Evolutionary conservation across 2,329 filamentous ascomycete genomes (phyloP).

Genomic region (Epichloe scottii): DNA sequence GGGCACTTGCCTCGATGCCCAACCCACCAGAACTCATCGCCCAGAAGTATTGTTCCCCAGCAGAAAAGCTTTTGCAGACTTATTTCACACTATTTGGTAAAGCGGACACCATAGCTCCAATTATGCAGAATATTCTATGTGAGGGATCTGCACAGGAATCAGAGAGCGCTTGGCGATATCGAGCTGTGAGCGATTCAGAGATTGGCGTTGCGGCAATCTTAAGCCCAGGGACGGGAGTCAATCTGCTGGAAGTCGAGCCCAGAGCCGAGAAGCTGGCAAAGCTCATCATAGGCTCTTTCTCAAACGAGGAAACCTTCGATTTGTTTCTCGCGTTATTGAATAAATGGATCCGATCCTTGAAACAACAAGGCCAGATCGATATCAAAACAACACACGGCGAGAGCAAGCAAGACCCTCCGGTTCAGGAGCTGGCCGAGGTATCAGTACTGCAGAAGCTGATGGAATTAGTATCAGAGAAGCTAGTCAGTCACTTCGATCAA

Average conservation of each 20-base stretch:
- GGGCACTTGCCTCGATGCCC: slow-evolving; percentile 46
- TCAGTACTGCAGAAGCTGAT: slow-evolving; percentile 55
- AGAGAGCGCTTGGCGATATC: slow-evolving; percentile 39
- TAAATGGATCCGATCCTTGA: slow-evolving; percentile 34
- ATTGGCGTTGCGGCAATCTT: slow-evolving; percentile 36
- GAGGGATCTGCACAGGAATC: slow-evolving; percentile 29
- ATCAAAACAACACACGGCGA: slow-evolving; percentile 18
- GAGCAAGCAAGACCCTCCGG: slow-evolving; percentile 24
- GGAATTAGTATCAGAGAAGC: slow-evolving; percentile 46
- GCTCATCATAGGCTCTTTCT: slow-evolving; percentile 35
- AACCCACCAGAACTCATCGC: slow-evolving; percentile 20
- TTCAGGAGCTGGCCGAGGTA: slow-evolving; percentile 41
- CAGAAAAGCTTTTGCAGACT: slow-evolving; percentile 38
- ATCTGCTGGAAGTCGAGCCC: slow-evolving; percentile 32
- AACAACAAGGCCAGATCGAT: slow-evolving; percentile 12
- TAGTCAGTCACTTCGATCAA: slow-evolving; percentile 51
- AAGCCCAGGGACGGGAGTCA: slow-evolving; percentile 15
- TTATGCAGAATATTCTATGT: slow-evolving; percentile 44
- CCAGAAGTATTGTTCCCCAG: slow-evolving; percentile 30
- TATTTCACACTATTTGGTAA: slow-evolving; percentile 46
- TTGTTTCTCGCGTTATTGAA: slow-evolving; percentile 37
- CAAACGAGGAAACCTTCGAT: slow-evolving; percentile 43
- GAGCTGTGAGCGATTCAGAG: slow-evolving; percentile 28
- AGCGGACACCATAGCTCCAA: slow-evolving; percentile 30
- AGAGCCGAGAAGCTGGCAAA: slow-evolving; percentile 36